A percentile compares a stretch with the other conserved stretches of the same genome.
phyloP scores from a whole-genome alignment of 306 rosid species.

The Vicia villosa region DNA sequence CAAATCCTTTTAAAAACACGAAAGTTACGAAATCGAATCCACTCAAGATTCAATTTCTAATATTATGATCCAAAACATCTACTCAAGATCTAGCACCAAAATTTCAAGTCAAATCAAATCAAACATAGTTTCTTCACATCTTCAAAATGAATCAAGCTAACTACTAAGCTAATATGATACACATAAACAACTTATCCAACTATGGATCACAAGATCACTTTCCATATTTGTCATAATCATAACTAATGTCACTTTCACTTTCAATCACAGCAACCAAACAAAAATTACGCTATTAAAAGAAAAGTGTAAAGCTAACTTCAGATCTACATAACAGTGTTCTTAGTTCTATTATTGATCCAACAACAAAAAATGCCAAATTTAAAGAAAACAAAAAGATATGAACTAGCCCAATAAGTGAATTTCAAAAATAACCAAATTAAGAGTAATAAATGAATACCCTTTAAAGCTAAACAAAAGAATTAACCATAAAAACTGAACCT shows the following conservation, averaged over 20 bases:
- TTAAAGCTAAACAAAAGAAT: background rate
- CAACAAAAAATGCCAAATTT: constrained; percentile 2
- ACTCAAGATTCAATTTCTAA: background rate
- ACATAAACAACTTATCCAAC: constrained; percentile 2
- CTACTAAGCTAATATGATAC: constrained; percentile 10
- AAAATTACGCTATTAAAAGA: background rate
- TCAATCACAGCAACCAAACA: constrained; percentile 32
- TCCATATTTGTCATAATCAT: constrained; percentile 25
- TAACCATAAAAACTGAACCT: constrained; percentile 21
- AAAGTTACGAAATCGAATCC: background rate
- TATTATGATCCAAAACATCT: constrained; percentile 23
- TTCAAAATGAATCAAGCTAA: constrained; percentile 28
- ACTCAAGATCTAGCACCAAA: constrained; percentile 15
- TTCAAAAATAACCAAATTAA: background rate
- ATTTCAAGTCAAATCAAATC: constrained; percentile 11
- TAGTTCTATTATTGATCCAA: background rate
- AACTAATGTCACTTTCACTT: constrained; percentile 13
- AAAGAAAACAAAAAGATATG: constrained; percentile 17
- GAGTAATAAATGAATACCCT: constrained; percentile 20
- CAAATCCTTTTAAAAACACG: constrained; percentile 27
- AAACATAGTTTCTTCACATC: constrained; percentile 24
- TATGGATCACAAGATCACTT: constrained; percentile 27
- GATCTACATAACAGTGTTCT: constrained; percentile 42
- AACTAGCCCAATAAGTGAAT: background rate
- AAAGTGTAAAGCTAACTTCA: constrained; percentile 26